These are phyloP conservation scores for Zea mays DNA, from an alignment of 176 grass and related monocot species.

Conservation along the genomic window DNA sequence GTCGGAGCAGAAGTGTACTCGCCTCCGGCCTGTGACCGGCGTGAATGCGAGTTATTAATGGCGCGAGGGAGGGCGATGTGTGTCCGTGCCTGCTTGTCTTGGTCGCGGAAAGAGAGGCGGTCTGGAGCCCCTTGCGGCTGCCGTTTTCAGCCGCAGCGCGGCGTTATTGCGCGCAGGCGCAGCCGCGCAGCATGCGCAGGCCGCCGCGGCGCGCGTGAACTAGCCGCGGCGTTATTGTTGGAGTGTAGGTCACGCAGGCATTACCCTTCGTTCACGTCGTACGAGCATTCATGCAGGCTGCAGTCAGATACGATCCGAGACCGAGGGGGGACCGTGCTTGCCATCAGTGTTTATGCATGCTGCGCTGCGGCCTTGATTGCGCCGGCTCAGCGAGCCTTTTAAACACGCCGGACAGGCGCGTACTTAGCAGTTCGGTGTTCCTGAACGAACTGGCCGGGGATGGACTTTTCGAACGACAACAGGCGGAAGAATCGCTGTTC, in stretches of 20 bases:
- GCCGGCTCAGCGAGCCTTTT: not conserved
- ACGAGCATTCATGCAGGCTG: not conserved
- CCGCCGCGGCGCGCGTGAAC: not conserved
- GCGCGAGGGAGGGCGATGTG: conserved; percentile 34
- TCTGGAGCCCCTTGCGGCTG: not conserved
- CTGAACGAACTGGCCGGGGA: too few species aligned
- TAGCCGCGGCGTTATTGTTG: not conserved
- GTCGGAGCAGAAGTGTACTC: not conserved
- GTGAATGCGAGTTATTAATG: conserved; percentile 41
- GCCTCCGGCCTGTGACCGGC: not conserved
- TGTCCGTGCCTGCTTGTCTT: conserved; percentile 39
- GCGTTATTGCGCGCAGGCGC: not conserved
- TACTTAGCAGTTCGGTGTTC: too few species aligned
- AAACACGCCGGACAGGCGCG: too few species aligned
- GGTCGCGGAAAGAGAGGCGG: conserved; percentile 21
- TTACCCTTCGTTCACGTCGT: not conserved
- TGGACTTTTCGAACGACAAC: too few species aligned
- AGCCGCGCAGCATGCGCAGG: not conserved
- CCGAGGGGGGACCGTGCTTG: not conserved
- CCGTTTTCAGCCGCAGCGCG: not conserved
- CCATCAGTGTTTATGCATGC: not conserved
- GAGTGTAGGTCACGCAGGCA: not conserved
- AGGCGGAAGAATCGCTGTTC: too few species aligned
- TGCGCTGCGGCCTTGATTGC: not conserved
- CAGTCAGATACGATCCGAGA: not conserved